phyloP scores from a whole-genome alignment of 2,329 filamentous ascomycete genomes.

The Aspergillus cejpii region DNA sequence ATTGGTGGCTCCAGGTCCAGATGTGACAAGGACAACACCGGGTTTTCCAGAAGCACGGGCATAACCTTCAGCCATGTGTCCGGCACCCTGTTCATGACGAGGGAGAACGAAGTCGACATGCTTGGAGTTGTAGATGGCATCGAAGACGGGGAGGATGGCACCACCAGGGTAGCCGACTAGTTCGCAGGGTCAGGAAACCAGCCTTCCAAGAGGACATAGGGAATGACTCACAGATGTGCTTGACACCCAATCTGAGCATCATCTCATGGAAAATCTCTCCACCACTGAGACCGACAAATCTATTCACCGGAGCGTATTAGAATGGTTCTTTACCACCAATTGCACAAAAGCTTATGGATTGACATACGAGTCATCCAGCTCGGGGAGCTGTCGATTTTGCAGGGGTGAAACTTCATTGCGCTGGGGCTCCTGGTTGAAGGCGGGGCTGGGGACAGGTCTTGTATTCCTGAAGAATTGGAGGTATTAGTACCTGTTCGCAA shows the following conservation, averaged over 20 bases:
- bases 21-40: slow-evolving; percentile 93
- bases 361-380: slow-evolving; percentile 75
- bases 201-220: not conserved
- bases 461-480: slow-evolving; percentile 41
- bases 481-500: slow-evolving; percentile 13
- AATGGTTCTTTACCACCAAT: not conserved
- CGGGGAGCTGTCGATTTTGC: slow-evolving; percentile 52
- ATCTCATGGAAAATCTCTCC: slow-evolving; percentile 98
- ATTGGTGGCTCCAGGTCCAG: slow-evolving; percentile 92
- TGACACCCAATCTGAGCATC: slow-evolving; percentile 89
- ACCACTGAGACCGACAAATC: slow-evolving; percentile 89
- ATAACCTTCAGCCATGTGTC: slow-evolving; percentile 98
- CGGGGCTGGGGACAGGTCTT: slow-evolving; percentile 57
- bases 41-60: slow-evolving; percentile 88
- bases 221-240: slow-evolving; percentile 76
- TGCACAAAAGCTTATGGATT: not conserved
- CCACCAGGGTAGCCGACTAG: slow-evolving; percentile 84
- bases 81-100: slow-evolving; percentile 93
- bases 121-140: slow-evolving; percentile 96
- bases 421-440: slow-evolving; percentile 49
- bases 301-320: slow-evolving; percentile 30
- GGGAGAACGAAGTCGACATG: slow-evolving; percentile 95
- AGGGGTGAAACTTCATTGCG: slow-evolving; percentile 63
- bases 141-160: slow-evolving; percentile 94
- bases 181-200: slow-evolving; percentile 5